phyloP scores from a whole-genome alignment of 257 asterid species.

The Solanum sejunctum region DNA sequence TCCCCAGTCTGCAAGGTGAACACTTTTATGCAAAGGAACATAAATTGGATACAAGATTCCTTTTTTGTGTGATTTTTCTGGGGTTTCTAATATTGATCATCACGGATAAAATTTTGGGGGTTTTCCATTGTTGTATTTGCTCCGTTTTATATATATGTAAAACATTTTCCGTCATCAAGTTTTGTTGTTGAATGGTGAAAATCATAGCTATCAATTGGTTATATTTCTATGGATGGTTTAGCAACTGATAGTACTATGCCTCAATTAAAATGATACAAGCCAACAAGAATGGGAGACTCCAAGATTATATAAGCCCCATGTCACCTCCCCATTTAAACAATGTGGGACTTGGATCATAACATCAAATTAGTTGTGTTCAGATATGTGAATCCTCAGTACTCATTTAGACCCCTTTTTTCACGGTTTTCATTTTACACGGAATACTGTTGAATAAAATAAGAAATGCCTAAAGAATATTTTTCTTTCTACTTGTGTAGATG shows the following conservation, averaged over 20 bases:
- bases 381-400: neutral
- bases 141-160: neutral
- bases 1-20: neutral
- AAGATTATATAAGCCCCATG: neutral
- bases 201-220: neutral
- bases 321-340: too few relatives aligned
- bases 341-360: too few relatives aligned
- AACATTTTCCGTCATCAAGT: neutral
- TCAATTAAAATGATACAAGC: neutral
- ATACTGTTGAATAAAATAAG: neutral
- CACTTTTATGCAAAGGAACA: neutral
- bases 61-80: neutral
- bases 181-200: neutral
- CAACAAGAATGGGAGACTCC: neutral
- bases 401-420: neutral
- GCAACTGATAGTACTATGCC: neutral
- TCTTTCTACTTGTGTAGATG: neutral
- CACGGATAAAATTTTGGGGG: neutral
- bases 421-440: neutral
- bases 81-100: neutral
- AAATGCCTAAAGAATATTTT: neutral
- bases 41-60: neutral
- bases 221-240: neutral
- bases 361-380: neutral
- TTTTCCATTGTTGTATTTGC: neutral